Evolutionary conservation across 768 basidiomycete species (phyloP).

Genomic region (Naganishia antarctica): DNA sequence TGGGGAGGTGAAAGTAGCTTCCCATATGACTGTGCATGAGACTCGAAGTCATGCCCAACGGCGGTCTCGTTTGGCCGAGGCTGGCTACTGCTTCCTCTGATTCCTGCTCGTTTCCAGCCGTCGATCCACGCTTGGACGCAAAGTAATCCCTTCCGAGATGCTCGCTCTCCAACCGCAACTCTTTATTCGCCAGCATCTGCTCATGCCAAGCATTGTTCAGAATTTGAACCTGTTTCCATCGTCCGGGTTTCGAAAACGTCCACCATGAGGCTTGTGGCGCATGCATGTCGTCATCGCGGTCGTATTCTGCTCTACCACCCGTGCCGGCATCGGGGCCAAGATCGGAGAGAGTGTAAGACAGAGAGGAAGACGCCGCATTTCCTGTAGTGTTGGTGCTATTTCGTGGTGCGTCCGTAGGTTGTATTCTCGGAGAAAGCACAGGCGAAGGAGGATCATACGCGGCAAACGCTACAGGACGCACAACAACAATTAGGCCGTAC

Average conservation of each 20-base stretch:
- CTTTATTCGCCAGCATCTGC: slow-evolving; percentile 15
- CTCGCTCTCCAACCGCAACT: slow-evolving; percentile 20
- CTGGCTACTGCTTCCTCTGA: neutral
- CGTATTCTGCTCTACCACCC: neutral
- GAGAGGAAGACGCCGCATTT: neutral
- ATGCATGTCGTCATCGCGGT: neutral
- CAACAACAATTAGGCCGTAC: no score
- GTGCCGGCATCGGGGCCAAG: neutral
- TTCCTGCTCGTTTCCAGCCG: neutral
- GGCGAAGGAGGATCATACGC: slow-evolving; percentile 26
- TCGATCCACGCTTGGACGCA: slow-evolving; percentile 15
- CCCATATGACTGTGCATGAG: neutral
- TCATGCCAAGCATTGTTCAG: slow-evolving; percentile 21
- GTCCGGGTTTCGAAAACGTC: slow-evolving; percentile 21
- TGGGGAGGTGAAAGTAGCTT: slow-evolving; percentile 10
- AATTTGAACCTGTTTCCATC: slow-evolving; percentile 11
- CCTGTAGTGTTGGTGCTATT: neutral
- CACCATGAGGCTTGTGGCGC: slow-evolving; percentile 16
- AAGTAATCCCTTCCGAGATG: slow-evolving; percentile 26
- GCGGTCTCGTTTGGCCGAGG: neutral
- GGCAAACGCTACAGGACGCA: slow-evolving; percentile 27
- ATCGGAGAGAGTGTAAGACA: neutral
- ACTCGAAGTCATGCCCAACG: neutral
- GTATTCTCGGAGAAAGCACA: slow-evolving; percentile 13
- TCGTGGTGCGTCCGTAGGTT: slow-evolving; percentile 15